Conservation (phyloP, 768 basidiomycete species). For the Clathrus columnatus region DNA sequence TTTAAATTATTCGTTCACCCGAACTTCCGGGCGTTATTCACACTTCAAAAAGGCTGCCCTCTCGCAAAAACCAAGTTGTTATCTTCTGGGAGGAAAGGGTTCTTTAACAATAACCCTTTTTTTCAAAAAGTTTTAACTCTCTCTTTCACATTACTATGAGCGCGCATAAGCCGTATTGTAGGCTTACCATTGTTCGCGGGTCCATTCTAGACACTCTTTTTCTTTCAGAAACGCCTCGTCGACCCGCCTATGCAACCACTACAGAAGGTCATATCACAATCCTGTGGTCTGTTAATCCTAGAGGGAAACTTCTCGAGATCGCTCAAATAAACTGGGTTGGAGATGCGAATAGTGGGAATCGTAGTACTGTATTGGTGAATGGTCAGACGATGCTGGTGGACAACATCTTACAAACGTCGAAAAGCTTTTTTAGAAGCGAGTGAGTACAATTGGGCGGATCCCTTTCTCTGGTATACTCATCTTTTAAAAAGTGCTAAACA, state of each 20-base stretch:
- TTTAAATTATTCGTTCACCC: not conserved
- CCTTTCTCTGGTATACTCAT: not conserved
- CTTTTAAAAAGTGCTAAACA: not conserved
- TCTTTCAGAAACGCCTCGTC: not conserved
- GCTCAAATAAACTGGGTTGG: constrained; percentile 5
- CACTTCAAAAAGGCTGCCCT: not conserved
- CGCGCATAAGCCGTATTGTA: not conserved
- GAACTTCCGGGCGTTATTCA: not conserved
- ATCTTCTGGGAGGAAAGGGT: not conserved
- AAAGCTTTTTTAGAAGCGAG: constrained; percentile 10
- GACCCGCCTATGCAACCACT: constrained; percentile 9
- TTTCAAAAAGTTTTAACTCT: too few species aligned
- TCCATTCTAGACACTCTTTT: constrained; percentile 9
- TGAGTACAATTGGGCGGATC: not conserved
- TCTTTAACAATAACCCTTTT: not conserved
- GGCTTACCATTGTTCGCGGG: not conserved
- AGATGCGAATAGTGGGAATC: not conserved
- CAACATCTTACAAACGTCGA: constrained; percentile 3
- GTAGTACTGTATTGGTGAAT: constrained; percentile 1
- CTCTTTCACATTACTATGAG: not conserved
- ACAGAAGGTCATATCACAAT: constrained; percentile 6
- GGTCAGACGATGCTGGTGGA: constrained; percentile 8
- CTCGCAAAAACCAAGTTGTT: not conserved
- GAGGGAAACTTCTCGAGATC: constrained; percentile 7
- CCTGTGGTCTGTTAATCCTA: constrained; percentile 3